These are phyloP conservation scores for Cladobotryum protrusum DNA, from an alignment of 2,329 filamentous ascomycete genomes.

Conservation along the genomic window DNA sequence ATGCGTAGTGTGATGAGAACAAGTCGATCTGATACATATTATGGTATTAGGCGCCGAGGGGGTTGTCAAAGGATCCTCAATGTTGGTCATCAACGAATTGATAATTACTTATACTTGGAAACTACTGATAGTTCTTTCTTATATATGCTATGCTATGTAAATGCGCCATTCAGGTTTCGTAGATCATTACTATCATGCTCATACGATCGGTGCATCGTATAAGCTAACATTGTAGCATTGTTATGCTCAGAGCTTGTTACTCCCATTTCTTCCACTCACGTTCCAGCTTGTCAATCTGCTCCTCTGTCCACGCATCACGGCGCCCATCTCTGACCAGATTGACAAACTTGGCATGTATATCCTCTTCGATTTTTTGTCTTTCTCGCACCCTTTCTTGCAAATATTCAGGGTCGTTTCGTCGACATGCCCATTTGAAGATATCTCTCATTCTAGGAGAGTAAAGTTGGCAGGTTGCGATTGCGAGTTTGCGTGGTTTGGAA, in stretches of 20 bases:
- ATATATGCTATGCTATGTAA: not conserved
- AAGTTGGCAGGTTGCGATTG: slow-evolving; percentile 63
- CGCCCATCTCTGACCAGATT: slow-evolving; percentile 33
- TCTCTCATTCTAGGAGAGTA: slow-evolving; percentile 75
- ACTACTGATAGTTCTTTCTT: not conserved
- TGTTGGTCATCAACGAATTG: too few relatives aligned
- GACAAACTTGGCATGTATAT: slow-evolving; percentile 50
- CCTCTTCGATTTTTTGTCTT: slow-evolving; percentile 52
- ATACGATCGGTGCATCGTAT: not conserved
- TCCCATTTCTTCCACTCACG: slow-evolving; percentile 55
- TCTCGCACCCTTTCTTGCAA: slow-evolving; percentile 53
- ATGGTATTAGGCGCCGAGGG: too few relatives aligned
- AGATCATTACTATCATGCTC: slow-evolving; percentile 2
- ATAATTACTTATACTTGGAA: too few relatives aligned
- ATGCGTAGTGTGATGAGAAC: too few relatives aligned
- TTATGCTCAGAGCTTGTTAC: slow-evolving; percentile 26
- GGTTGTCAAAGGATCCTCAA: too few relatives aligned
- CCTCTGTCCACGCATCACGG: slow-evolving; percentile 33
- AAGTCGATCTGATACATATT: too few relatives aligned
- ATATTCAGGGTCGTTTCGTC: slow-evolving; percentile 59
- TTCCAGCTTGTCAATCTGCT: slow-evolving; percentile 42
- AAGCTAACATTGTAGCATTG: not conserved
- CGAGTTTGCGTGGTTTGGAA: slow-evolving; percentile 49
- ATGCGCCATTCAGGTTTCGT: not conserved
- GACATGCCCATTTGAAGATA: slow-evolving; percentile 62